A percentile compares a stretch with the other conserved stretches of the same genome.
Evolutionary conservation across 2,329 filamentous ascomycete genomes (phyloP).

Genomic region (Fusarium sp.): DNA sequence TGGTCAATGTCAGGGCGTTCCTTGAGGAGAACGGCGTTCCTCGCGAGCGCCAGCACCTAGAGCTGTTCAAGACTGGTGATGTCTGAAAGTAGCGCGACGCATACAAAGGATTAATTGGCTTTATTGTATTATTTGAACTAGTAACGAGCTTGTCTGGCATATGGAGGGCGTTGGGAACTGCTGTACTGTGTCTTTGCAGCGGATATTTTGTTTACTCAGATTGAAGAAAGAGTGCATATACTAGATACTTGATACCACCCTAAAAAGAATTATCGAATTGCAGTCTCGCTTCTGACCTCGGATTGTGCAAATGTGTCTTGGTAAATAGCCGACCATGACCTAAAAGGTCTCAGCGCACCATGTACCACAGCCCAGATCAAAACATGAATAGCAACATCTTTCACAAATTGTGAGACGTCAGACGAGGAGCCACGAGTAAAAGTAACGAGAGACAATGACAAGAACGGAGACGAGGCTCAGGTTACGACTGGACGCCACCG

Average conservation of each 20-base stretch:
- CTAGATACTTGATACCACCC: conserved; percentile 32
- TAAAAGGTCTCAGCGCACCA: not conserved
- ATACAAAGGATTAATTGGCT: not conserved
- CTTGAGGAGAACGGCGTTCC: conserved; percentile 69
- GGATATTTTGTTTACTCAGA: conserved; percentile 24
- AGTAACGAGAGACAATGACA: conserved; percentile 31
- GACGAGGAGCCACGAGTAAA: conserved; percentile 35
- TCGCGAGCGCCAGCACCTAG: conserved; percentile 72
- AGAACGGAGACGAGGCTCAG: conserved; percentile 16
- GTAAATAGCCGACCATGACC: conserved; percentile 20
- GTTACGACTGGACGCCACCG: conserved; percentile 41
- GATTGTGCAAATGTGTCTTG: conserved; percentile 6
- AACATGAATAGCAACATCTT: conserved; percentile 7
- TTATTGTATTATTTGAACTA: conserved; percentile 7
- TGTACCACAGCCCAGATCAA: conserved; percentile 17
- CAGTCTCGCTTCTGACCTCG: not conserved
- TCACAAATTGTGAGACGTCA: conserved; percentile 20
- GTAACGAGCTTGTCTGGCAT: conserved; percentile 22
- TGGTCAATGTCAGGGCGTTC: conserved; percentile 69
- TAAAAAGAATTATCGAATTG: not conserved
- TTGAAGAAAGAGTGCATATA: conserved; percentile 28
- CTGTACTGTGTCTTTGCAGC: conserved; percentile 22
- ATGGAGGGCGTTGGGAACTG: conserved; percentile 39
- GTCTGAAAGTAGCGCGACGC: conserved; percentile 19
- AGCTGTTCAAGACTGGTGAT: conserved; percentile 74